A percentile compares a stretch with the other conserved stretches of the same genome.
These are phyloP conservation scores for Colletotrichum lentis DNA, from an alignment of 2,329 filamentous ascomycete species.

Conservation along the genomic window DNA sequence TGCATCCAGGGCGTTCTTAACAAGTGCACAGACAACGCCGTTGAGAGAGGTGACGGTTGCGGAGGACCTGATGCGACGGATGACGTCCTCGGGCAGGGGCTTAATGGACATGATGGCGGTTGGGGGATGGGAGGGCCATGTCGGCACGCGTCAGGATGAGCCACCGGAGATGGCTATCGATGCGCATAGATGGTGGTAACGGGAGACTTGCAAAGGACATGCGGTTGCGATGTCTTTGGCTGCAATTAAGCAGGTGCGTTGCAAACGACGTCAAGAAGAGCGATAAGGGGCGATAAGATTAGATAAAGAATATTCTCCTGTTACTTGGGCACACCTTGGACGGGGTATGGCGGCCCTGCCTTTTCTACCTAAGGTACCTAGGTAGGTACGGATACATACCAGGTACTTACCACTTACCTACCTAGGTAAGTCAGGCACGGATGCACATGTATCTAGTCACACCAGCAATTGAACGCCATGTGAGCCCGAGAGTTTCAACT, in stretches of 20 bases:
- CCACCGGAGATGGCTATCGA: conserved; percentile 1
- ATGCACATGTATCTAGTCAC: background rate
- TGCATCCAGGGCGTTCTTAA: conserved; percentile 88
- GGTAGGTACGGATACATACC: no score
- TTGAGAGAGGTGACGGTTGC: conserved; percentile 79
- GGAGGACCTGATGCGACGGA: conserved; percentile 85
- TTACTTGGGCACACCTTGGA: no score
- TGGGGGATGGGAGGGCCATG: conserved; percentile 10
- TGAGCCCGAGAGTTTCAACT: conserved; percentile 14
- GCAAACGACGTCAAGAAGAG: background rate
- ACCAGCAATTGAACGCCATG: conserved; percentile 9
- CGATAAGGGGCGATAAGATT: conserved; percentile 6
- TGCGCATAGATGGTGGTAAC: background rate
- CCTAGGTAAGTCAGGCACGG: no score
- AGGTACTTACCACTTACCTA: no score
- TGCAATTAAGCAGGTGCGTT: background rate
- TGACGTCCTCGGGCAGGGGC: conserved; percentile 73
- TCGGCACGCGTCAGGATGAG: conserved; percentile 7
- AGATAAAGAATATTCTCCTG: background rate
- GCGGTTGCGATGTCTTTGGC: background rate
- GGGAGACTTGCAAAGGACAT: background rate
- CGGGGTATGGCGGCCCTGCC: conserved; percentile 11
- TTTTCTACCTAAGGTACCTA: background rate
- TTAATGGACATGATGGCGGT: conserved; percentile 68
- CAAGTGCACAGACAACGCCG: conserved; percentile 73